Base-by-base conservation (phyloP, 257 asterid species). In the Nicotiana paniculata region DNA sequence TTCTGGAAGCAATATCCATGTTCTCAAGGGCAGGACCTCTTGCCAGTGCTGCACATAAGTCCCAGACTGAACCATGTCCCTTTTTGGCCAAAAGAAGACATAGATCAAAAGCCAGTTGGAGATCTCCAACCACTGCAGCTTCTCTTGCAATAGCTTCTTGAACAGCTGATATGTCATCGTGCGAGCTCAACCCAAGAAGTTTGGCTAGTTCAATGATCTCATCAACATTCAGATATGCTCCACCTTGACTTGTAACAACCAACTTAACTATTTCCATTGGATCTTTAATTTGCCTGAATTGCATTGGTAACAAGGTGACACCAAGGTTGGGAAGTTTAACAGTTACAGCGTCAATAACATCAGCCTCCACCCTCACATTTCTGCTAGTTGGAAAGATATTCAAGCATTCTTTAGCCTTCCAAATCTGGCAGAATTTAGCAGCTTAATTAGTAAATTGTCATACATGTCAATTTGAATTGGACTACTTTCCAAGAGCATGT, bases 141-240 rank as follows among this genome's bases (percentile, higher is more conserved):
- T 96, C 99, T 89, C 99, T 92, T 37, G 99, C 99, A 88, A 96
- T 90, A 82, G 95, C 96, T 94, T 96, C 99, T 90, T 94, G 99
- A 83, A 96, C 98, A 76, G 90, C 85, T 67, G 98, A 92, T 84
- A 96, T 92, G 69, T 93, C 96, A 85, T 94, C 97, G 80, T 89
- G 93, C 59, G 99, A 90, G 90, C 90, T 92, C 90, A 96, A 86
- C 43, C 99, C 98, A 84, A 96, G 93, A 86, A 94, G 98, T 86
- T 93, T 94, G 84, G 98, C 97, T 77, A 94, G 91, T 87, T 94
- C 98, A 83, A 94, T 86, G 76, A 96, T 93, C 85, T 94, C 98
- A 82, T 96, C 98, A n/a, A 93, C 97, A 80, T 96, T 93, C 82
- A 94, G 89, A 89, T 94, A 96, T 43, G 98, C 93, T 77, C 98